Evolutionary conservation across 176 grass and related monocot species (phyloP), one percentile per base, ranked within the genome.

Genomic region (Phyllostachys edulis): DNA sequence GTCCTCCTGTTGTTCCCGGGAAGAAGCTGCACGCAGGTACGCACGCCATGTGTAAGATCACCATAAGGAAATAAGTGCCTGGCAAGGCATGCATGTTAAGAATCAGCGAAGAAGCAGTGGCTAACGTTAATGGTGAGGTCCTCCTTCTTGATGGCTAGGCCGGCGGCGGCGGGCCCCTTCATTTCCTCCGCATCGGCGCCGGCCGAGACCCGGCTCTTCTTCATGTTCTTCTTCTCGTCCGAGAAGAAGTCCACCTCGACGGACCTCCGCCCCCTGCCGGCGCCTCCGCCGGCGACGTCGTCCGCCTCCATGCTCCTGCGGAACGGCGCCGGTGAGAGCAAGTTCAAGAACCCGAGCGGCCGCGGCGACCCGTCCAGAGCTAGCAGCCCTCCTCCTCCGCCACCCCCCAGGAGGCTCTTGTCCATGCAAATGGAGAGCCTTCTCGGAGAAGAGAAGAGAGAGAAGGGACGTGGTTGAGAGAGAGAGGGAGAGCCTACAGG

Each of bases 191-290:
- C 29, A 7, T 81, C 80, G 21, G 34, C 71, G 1, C 0, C 54
- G 40, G 61, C 26, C 12, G 65, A 66, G 11, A 69, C 63, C 11
- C 80, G 54, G 80, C 42, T 76, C 36, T 16, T 87, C 85, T 89
- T 88, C 81, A 82, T 63, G 68, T 52, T 90, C 70, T 89, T 86
- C 87, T 95, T 98, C 80, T 98, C 87, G 50, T 88, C 91, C 32
- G 89, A 93, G 85, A 98, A 98, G 69, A 98, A 98, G 82, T 98
- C 96, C 6, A 98, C 87, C 89, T 93, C 96, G 3, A 96, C 36
- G 37, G 93, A 95, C 42, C 84, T 85, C 4, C 77, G 54, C 4
- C 77, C 38, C 77, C 74, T 40, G 1, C 57, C 67, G 12, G 49
- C 27, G 27, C 23, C 57, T 11, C 18, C 12, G n/a, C 50, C 60